A percentile compares a stretch with the other conserved stretches of the same genome.
phyloP scores from a whole-genome alignment of 2,329 filamentous ascomycete genomes.

The Trichoderma sp. region DNA sequence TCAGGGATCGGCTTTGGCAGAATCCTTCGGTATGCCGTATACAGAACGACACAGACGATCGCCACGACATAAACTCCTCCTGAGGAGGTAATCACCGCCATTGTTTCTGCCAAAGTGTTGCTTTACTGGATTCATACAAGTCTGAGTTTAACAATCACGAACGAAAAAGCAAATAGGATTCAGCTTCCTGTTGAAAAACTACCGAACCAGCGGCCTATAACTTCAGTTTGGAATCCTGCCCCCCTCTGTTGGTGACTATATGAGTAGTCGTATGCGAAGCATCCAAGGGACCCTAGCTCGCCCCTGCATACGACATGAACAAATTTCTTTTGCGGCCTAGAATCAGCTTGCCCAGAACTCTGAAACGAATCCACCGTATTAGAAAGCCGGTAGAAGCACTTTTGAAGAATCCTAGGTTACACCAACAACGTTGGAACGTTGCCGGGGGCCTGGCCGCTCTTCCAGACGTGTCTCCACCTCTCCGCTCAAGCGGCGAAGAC shows the following conservation, averaged over 20 bases:
- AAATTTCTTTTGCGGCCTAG: background rate
- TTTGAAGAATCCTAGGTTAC: background rate
- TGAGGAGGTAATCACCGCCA: slow-evolving; percentile 2
- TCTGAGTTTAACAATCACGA: background rate
- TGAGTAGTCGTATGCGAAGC: background rate
- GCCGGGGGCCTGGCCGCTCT: background rate
- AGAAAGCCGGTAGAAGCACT: background rate
- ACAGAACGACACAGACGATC: background rate
- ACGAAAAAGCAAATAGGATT: background rate
- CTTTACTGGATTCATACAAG: background rate
- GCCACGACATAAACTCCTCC: background rate
- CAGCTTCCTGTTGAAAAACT: background rate
- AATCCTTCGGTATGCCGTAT: background rate
- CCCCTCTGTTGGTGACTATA: background rate
- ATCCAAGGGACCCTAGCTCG: background rate
- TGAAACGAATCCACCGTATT: background rate
- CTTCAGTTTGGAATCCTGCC: background rate
- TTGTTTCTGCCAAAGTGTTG: background rate
- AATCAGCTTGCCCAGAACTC: background rate
- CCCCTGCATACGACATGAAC: background rate
- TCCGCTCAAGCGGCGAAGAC: background rate
- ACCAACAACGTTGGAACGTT: background rate
- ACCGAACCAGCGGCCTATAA: background rate
- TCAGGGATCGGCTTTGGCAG: slow-evolving; percentile 5
- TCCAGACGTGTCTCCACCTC: background rate